These are phyloP conservation scores for Suillus hirtellus DNA, from an alignment of 768 basidiomycete genomes.

Conservation along the genomic window DNA sequence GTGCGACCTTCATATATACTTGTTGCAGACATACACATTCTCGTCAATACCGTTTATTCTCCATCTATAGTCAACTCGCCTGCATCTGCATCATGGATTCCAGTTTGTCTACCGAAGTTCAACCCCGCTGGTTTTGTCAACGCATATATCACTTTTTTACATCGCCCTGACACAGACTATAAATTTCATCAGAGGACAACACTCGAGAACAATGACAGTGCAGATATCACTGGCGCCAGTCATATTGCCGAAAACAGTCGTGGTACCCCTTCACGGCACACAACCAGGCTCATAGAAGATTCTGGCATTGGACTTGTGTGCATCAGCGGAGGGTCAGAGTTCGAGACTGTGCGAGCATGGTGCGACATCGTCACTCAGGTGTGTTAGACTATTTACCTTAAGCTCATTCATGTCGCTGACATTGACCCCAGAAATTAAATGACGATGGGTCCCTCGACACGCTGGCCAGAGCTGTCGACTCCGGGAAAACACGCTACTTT, in stretches of 20 bases:
- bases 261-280: slow-evolving; percentile 19
- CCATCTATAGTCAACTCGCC: slow-evolving; percentile 78
- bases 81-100: slow-evolving; percentile 88
- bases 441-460: slow-evolving; percentile 56
- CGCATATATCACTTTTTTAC: slow-evolving; percentile 79
- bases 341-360: slow-evolving; percentile 80
- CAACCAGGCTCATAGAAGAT: slow-evolving; percentile 18
- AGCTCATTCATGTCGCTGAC: slow-evolving; percentile 3
- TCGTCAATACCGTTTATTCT: slow-evolving; percentile 87
- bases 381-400: slow-evolving; percentile 16
- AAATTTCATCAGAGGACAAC: neutral
- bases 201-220: slow-evolving; percentile 11
- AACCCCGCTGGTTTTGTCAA: slow-evolving; percentile 89
- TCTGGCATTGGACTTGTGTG: slow-evolving; percentile 68
- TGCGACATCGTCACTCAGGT: slow-evolving; percentile 68
- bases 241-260: slow-evolving; percentile 13
- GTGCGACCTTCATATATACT: neutral
- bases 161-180: slow-evolving; percentile 34
- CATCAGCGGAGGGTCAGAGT: slow-evolving; percentile 80
- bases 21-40: slow-evolving; percentile 75
- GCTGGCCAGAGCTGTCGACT: slow-evolving; percentile 47
- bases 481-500: slow-evolving; percentile 60
- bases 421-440: slow-evolving; percentile 55
- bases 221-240: slow-evolving; percentile 1
- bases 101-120: slow-evolving; percentile 94